Percentiles rank a stretch among this genome's conserved stretches.
Conservation (phyloP, 2,329 filamentous ascomycete species). For the Daldinia sp. region DNA sequence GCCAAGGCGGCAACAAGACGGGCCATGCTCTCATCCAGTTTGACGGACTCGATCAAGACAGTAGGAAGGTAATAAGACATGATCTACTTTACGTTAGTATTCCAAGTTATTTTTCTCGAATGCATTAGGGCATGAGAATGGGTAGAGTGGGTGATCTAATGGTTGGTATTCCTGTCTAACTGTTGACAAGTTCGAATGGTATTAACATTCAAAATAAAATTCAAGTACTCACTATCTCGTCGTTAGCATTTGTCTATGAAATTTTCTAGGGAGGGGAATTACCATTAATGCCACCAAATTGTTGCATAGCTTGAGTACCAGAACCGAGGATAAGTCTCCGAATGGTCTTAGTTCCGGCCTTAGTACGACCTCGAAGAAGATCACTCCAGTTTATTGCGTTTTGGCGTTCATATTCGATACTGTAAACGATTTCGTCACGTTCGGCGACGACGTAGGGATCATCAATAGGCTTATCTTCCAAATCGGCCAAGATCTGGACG, state of each 20-base stretch:
- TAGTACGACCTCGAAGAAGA: conserved; percentile 35
- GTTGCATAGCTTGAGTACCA: conserved; percentile 42
- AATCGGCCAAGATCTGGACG: conserved; percentile 38
- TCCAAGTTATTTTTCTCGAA: too few relatives aligned
- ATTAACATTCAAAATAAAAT: not conserved
- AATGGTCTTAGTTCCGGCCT: conserved; percentile 40
- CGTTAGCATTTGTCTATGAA: conserved; percentile 8
- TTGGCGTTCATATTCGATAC: conserved; percentile 42
- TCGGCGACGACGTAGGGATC: conserved; percentile 39
- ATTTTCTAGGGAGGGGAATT: not conserved
- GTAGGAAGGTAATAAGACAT: conserved; percentile 52
- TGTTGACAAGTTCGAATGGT: not conserved
- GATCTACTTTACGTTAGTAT: conserved; percentile 18
- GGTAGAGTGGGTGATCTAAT: not conserved
- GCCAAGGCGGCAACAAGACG: conserved; percentile 60
- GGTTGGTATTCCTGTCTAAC: too few relatives aligned
- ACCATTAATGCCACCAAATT: conserved; percentile 47
- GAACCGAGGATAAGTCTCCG: conserved; percentile 39
- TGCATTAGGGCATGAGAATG: too few relatives aligned
- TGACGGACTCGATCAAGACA: conserved; percentile 60
- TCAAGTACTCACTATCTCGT: conserved; percentile 11
- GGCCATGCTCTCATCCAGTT: conserved; percentile 57
- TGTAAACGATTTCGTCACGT: conserved; percentile 41
- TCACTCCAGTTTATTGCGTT: conserved; percentile 42
- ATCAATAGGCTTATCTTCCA: conserved; percentile 40